phyloP scores from a whole-genome alignment of 2,329 filamentous ascomycete genomes.

The Aureobasidium melanogenum region DNA sequence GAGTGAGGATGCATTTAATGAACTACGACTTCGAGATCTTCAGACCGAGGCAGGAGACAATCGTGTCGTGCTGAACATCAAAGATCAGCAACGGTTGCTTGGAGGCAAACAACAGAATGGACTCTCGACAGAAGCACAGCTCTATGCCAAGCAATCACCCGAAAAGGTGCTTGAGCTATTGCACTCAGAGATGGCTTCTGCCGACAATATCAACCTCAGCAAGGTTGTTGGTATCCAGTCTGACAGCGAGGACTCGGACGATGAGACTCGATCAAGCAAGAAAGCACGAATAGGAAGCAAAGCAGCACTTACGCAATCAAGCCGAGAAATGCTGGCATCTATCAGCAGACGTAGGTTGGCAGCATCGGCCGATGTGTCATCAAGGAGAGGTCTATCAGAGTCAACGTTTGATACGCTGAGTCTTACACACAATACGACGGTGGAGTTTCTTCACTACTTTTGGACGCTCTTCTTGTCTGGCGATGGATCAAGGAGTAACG shows the following conservation, averaged over 20 bases:
- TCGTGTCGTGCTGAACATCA: conserved; percentile 76
- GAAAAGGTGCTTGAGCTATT: conserved; percentile 57
- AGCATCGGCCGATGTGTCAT: conserved; percentile 16
- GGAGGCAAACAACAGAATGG: conserved; percentile 38
- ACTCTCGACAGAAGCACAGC: conserved; percentile 39
- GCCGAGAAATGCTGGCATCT: conserved; percentile 57
- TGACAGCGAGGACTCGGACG: conserved; percentile 48
- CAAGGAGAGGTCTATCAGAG: conserved; percentile 28
- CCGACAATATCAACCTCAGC: conserved; percentile 41
- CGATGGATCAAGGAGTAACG: conserved; percentile 64
- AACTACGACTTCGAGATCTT: conserved; percentile 72
- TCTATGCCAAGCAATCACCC: conserved; percentile 63
- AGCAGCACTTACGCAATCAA: conserved; percentile 54
- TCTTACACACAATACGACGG: conserved; percentile 82
- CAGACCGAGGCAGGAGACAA: conserved; percentile 64
- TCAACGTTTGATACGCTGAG: conserved; percentile 53
- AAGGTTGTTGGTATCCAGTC: conserved; percentile 60
- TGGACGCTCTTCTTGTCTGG: conserved; percentile 89
- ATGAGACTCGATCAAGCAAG: conserved; percentile 34
- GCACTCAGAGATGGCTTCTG: conserved; percentile 47
- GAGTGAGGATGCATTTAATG: conserved; percentile 64
- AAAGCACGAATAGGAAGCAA: conserved; percentile 61
- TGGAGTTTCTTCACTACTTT: conserved; percentile 96
- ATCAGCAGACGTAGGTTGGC: conserved; percentile 43
- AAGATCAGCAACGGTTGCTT: conserved; percentile 79